Conservation (phyloP, 345 rosid genomes). For the Citropsis articulata region DNA sequence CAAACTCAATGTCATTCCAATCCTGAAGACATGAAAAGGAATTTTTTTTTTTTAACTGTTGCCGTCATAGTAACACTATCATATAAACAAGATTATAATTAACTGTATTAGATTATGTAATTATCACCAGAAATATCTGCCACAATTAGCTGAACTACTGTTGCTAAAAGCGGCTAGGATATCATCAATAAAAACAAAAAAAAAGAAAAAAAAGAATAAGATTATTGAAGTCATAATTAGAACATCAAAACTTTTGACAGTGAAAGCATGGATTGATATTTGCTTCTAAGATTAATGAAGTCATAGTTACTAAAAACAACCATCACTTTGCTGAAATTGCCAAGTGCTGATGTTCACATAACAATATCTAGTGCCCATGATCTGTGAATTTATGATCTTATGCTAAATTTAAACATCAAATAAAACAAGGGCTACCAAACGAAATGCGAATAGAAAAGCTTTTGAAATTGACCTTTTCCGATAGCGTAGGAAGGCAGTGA, state of each 20-base stretch:
- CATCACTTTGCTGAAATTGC: background rate
- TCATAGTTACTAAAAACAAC: background rate
- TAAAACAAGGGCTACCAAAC: background rate
- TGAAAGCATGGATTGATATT: background rate
- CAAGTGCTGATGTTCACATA: background rate
- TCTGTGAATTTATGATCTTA: background rate
- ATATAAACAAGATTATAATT: background rate
- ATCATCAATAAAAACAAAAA: background rate
- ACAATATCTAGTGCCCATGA: background rate
- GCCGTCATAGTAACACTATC: background rate
- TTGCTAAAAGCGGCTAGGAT: background rate
- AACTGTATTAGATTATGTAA: background rate
- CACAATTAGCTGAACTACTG: background rate
- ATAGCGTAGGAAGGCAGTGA: slow-evolving; percentile 49
- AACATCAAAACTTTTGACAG: background rate
- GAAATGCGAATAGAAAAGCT: background rate
- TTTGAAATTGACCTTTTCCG: slow-evolving; percentile 43
- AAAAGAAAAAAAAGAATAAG: background rate
- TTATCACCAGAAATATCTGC: background rate
- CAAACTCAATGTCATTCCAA: slow-evolving; percentile 65
- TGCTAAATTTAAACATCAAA: background rate
- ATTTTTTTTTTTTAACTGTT: background rate
- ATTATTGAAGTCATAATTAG: no score
- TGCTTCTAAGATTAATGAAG: background rate
- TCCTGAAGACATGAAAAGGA: slow-evolving; percentile 36